These are phyloP conservation scores for Melaleuca quinquenervia DNA, from an alignment of 345 rosid genomes.

Conservation along the genomic window DNA sequence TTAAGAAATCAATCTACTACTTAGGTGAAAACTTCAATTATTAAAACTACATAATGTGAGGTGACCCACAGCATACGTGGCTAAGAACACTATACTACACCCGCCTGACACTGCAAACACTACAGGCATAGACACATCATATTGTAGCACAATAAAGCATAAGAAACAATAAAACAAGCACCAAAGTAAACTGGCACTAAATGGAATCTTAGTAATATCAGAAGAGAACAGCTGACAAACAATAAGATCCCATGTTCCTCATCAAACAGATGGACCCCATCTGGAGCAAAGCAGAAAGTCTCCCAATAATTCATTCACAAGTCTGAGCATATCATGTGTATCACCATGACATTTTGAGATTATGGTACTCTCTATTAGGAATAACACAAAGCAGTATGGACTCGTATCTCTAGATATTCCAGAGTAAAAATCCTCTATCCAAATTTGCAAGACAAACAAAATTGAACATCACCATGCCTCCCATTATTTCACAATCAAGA, in stretches of 20 bases:
- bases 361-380: not conserved
- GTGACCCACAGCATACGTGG: not conserved
- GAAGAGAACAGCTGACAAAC: not conserved
- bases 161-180: not conserved
- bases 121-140: not conserved
- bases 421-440: not conserved
- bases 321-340: not conserved
- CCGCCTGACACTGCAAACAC: not conserved
- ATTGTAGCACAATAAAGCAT: not conserved
- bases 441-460: not conserved
- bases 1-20: not conserved
- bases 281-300: not conserved
- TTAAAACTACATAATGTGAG: not conserved
- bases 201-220: not conserved
- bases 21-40: not conserved
- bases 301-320: not conserved
- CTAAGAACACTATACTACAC: not conserved
- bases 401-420: not conserved
- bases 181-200: not conserved
- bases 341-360: not conserved
- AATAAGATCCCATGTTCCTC: not conserved
- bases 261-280: not conserved
- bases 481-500: slow-evolving; percentile 61
- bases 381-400: not conserved
- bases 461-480: not conserved